Conservation (phyloP, 1,284 basidiomycete species). For the Flammula alnicola region DNA sequence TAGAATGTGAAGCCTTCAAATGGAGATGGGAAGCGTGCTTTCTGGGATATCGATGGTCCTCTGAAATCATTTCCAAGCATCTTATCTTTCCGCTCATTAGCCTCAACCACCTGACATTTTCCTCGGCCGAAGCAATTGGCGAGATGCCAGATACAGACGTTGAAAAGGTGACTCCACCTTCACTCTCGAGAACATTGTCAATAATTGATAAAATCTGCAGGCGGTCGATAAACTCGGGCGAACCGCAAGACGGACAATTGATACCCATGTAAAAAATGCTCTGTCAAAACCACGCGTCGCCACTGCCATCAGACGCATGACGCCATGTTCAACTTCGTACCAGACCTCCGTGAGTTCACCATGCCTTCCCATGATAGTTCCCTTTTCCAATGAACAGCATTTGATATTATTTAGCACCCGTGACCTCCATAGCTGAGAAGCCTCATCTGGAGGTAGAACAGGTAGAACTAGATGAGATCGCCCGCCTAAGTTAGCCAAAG, state of each 20-base stretch:
- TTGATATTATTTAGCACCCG: conserved; percentile 41
- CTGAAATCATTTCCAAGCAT: conserved; percentile 74
- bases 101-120: conserved; percentile 66
- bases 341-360: conserved; percentile 60
- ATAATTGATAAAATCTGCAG: conserved; percentile 38
- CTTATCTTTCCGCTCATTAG: conserved; percentile 77
- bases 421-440: conserved; percentile 45
- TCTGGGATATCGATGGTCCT: conserved; percentile 63
- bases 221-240: conserved; percentile 70
- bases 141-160: conserved; percentile 60
- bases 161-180: conserved; percentile 58
- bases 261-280: conserved; percentile 71
- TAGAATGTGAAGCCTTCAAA: conserved; percentile 63
- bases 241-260: conserved; percentile 66
- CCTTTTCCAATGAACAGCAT: conserved; percentile 8
- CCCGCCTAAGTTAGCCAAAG: conserved; percentile 10
- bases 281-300: conserved; percentile 68
- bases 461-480: background rate
- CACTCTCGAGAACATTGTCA: no score
- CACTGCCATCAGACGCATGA: conserved; percentile 67
- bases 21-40: conserved; percentile 79
- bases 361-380: conserved; percentile 11
- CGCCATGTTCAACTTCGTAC: conserved; percentile 69
- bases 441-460: conserved; percentile 38
- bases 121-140: conserved; percentile 57